phyloP scores from a whole-genome alignment of 768 basidiomycete species.

The Amanita exitialis region DNA sequence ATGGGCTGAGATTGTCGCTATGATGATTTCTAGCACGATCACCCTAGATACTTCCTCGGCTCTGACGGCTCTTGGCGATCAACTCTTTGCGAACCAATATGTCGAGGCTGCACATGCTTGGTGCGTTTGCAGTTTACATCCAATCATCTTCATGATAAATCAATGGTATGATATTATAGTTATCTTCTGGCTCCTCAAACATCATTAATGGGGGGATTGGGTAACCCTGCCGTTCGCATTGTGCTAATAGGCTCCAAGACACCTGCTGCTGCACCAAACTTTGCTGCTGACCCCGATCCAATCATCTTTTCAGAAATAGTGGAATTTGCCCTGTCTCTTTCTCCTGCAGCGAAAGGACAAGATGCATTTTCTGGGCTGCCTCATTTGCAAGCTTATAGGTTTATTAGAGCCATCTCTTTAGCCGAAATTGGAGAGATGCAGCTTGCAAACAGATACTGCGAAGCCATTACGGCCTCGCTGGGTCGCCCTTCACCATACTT shows the following conservation, averaged over 20 bases:
- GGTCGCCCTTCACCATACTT: slow-evolving; percentile 56
- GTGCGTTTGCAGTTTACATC: slow-evolving; percentile 32
- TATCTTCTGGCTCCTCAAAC: slow-evolving; percentile 84
- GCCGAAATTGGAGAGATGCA: slow-evolving; percentile 78
- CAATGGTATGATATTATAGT: slow-evolving; percentile 28
- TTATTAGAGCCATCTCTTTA: slow-evolving; percentile 65
- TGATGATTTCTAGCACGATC: slow-evolving; percentile 68
- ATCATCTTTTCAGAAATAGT: slow-evolving; percentile 82
- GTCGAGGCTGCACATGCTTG: slow-evolving; percentile 87
- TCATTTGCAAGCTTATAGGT: slow-evolving; percentile 80
- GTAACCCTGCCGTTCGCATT: slow-evolving; percentile 56
- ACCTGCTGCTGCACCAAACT: slow-evolving; percentile 39
- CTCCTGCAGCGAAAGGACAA: slow-evolving; percentile 70
- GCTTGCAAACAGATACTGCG: slow-evolving; percentile 85
- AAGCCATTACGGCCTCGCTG: slow-evolving; percentile 70
- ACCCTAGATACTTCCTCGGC: slow-evolving; percentile 61
- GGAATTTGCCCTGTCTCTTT: slow-evolving; percentile 82
- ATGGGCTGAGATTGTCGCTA: slow-evolving; percentile 83
- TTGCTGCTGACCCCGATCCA: slow-evolving; percentile 60
- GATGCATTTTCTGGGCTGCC: slow-evolving; percentile 77
- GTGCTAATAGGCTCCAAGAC: slow-evolving; percentile 63
- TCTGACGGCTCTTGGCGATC: slow-evolving; percentile 78
- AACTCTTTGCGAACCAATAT: slow-evolving; percentile 60
- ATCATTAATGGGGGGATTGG: slow-evolving; percentile 61
- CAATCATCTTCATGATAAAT: background rate